Conservation (phyloP, 768 basidiomycete genomes). For the Tricholoma sp. region DNA sequence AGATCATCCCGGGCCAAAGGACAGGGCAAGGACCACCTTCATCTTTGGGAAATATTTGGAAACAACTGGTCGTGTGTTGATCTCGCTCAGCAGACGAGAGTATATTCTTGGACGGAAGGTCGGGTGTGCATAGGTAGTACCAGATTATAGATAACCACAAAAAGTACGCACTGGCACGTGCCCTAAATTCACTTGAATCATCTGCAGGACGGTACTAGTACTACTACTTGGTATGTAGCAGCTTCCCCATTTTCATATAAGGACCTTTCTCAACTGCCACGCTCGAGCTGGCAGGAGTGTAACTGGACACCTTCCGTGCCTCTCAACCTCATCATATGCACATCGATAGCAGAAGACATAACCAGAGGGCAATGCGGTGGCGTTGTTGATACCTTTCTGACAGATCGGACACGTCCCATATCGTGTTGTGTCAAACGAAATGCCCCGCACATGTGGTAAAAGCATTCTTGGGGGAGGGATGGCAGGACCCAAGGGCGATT, state of each 20-base stretch:
- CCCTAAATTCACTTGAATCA: too few relatives aligned
- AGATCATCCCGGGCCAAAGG: background rate
- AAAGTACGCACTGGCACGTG: slow-evolving; percentile 15
- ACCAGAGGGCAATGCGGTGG: slow-evolving; percentile 85
- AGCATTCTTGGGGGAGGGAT: slow-evolving; percentile 76
- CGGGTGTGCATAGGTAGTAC: background rate
- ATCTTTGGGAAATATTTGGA: slow-evolving; percentile 11
- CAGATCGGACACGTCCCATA: slow-evolving; percentile 91
- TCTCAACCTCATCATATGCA: slow-evolving; percentile 77
- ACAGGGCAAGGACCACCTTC: slow-evolving; percentile 18
- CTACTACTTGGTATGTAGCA: slow-evolving; percentile 3
- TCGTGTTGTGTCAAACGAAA: slow-evolving; percentile 51
- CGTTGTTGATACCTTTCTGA: slow-evolving; percentile 65
- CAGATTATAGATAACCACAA: background rate
- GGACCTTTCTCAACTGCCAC: slow-evolving; percentile 85
- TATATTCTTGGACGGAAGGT: background rate
- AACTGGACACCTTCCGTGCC: slow-evolving; percentile 77
- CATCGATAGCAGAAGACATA: slow-evolving; percentile 96
- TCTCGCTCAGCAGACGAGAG: slow-evolving; percentile 1
- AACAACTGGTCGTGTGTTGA: slow-evolving; percentile 9
- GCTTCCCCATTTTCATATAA: slow-evolving; percentile 51
- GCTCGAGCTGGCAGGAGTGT: slow-evolving; percentile 70
- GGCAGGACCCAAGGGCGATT: slow-evolving; percentile 58
- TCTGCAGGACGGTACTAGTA: too few relatives aligned
- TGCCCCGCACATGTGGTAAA: slow-evolving; percentile 66